Conservation (phyloP, 2,329 filamentous ascomycete genomes). For the Epichloe brachyelytri region DNA sequence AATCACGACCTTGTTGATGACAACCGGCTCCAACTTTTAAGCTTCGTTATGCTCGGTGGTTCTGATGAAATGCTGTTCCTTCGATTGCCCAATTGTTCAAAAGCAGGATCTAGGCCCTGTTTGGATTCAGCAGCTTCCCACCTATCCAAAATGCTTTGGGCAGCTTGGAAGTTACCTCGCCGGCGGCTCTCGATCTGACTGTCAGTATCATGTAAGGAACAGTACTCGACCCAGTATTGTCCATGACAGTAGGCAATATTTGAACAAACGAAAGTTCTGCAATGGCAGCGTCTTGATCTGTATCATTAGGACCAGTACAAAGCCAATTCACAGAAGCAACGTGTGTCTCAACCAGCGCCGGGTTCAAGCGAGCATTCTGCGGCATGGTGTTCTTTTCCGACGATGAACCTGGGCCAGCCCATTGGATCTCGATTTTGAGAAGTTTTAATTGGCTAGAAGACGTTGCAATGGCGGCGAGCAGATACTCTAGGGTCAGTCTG, state of each 20-base stretch:
- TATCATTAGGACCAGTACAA: conserved; percentile 30
- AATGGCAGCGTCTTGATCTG: conserved; percentile 36
- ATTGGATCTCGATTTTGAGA: conserved; percentile 60
- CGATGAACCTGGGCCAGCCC: conserved; percentile 45
- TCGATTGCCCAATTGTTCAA: conserved; percentile 58
- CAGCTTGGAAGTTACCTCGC: conserved; percentile 45
- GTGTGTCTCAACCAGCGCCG: conserved; percentile 41
- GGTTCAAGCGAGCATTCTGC: conserved; percentile 33
- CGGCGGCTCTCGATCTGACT: conserved; percentile 51
- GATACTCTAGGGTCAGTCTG: conserved; percentile 27
- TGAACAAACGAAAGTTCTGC: conserved; percentile 61
- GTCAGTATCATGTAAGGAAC: conserved; percentile 54
- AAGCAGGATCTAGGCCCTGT: conserved; percentile 59
- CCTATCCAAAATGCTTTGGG: conserved; percentile 63
- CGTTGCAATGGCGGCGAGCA: conserved; percentile 56
- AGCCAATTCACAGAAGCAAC: conserved; percentile 46
- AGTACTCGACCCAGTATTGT: conserved; percentile 42
- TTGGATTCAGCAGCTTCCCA: conserved; percentile 67
- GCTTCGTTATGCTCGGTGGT: conserved; percentile 20
- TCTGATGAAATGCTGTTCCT: conserved; percentile 37
- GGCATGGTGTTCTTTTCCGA: conserved; percentile 40
- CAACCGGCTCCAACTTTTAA: conserved; percentile 57
- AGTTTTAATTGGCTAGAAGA: conserved; percentile 60
- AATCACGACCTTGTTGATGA: conserved; percentile 59
- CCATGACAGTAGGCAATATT: conserved; percentile 53